Base-by-base conservation (phyloP, 176 grass and related monocot species). In the Cocos nucifera region DNA sequence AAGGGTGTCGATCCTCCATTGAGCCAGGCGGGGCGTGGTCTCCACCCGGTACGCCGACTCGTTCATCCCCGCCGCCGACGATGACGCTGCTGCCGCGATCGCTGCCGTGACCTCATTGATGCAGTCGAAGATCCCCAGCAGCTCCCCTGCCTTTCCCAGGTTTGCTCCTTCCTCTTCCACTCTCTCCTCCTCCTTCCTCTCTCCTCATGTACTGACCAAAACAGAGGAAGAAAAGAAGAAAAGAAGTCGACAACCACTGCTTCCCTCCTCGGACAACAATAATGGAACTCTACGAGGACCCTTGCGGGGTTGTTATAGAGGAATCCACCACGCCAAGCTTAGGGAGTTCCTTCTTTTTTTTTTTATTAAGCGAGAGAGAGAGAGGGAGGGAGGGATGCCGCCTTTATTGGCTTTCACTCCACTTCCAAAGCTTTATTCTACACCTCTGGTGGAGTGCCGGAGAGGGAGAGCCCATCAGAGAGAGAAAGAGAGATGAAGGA, bases 21-120 rank as follows among this genome's bases (percentile, higher is more conserved):
- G 94, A 26, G 94, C 88, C 63, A 98, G 73, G 74, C 88, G 71
- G 20, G 81, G 73, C 44, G 94, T 80, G 65, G 94, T 83, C 65
- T 98, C 87, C 69, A 98, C 94, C 20, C 74, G 73, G 50, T 77
- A 77, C 19, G 84, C 64, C 20, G 66, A 69, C 25, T 90, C 81
- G 70, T 51, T 88, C 79, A 84, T 92, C 63, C 64, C 21, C 25
- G 77, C 73, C 78, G 59, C 27, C 65, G 15, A 71, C 19, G 49
- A 23, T 9, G 58, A 29, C 64, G 78, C 76, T 71, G 65, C 67
- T 56, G 81, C 81, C 8, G 75, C 66, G 72, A 98, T 80, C 62
- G 92, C 92, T 66, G 82, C 88, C 28, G 83, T 78, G 63, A 83
- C 88, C 69, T 98, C 93, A 89, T 98, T 91, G 82, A 98, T 89